Evolutionary conservation across 305 asterid species (phyloP).

Genomic region (Rubia tinctorum): DNA sequence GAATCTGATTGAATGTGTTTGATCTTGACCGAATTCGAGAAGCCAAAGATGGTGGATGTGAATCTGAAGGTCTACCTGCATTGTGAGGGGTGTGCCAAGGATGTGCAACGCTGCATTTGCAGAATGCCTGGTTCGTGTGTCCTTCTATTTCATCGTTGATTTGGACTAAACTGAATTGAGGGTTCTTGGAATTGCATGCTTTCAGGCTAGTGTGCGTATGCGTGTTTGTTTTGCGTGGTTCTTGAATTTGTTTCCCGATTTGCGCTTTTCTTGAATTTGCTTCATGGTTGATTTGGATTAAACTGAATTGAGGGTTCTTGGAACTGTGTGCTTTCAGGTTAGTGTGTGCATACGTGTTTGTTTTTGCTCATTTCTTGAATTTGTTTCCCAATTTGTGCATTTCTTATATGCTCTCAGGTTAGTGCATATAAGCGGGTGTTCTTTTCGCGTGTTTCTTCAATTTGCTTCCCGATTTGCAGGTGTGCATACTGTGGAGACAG

Average conservation of each 20-base stretch:
- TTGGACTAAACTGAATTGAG: neutral
- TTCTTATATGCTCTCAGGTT: neutral
- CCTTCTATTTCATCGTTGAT: neutral
- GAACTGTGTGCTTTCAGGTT: too few relatives aligned
- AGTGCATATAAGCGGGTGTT: too few relatives aligned
- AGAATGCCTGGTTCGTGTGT: slow-evolving; percentile 54
- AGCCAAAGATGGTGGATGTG: slow-evolving; percentile 44
- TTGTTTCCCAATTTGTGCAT: too few relatives aligned
- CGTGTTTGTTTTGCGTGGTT: neutral
- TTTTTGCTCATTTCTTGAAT: too few relatives aligned
- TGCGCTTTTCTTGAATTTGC: neutral
- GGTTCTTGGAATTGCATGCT: neutral
- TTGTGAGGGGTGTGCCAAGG: slow-evolving; percentile 72
- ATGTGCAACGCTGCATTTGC: slow-evolving; percentile 50
- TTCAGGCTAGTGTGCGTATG: neutral
- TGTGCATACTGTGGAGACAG: slow-evolving; percentile 51
- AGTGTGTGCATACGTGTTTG: too few relatives aligned
- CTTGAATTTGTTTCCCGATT: neutral
- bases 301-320: too few relatives aligned
- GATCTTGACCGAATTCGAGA: neutral
- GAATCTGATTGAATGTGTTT: neutral
- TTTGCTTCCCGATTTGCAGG: slow-evolving; percentile 28
- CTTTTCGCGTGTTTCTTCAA: neutral
- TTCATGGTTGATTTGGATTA: too few relatives aligned
- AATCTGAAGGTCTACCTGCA: slow-evolving; percentile 53